Evolutionary conservation across 2,329 filamentous ascomycete species (phyloP).

Genomic region (Ambrosiella xylebori): DNA sequence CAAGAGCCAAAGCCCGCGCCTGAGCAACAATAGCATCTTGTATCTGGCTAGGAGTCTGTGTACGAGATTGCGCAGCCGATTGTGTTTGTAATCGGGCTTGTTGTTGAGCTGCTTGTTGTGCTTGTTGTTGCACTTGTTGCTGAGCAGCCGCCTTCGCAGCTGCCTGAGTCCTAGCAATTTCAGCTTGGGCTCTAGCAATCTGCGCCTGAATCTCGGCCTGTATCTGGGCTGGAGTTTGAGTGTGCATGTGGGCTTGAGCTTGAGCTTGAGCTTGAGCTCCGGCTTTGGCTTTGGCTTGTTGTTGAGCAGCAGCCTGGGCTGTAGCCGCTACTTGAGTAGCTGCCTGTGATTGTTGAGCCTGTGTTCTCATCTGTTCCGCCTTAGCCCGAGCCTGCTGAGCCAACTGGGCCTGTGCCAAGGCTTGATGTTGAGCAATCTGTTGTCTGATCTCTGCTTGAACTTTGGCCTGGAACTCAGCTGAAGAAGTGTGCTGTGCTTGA

Average conservation of each 20-base stretch:
- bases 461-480: conserved; percentile 6
- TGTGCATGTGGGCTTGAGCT: conserved; percentile 7
- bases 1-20: background rate
- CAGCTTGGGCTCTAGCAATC: conserved; percentile 4
- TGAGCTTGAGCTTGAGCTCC: conserved; percentile 4
- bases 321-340: conserved; percentile 14
- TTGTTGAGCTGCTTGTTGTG: background rate
- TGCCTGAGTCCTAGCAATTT: background rate
- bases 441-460: conserved; percentile 10
- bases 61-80: background rate
- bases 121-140: background rate
- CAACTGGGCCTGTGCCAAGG: conserved; percentile 10
- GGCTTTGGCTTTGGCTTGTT: background rate
- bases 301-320: conserved; percentile 8
- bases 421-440: conserved; percentile 9
- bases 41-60: background rate
- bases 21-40: background rate
- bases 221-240: conserved; percentile 15
- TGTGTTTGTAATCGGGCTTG: background rate
- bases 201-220: conserved; percentile 12
- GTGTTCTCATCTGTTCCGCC: conserved; percentile 9
- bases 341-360: conserved; percentile 13
- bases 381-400: conserved; percentile 15
- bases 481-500: conserved; percentile 8
- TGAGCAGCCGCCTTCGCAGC: background rate